Base-by-base conservation (phyloP, 306 rosid genomes). In the Ormosia semicastrata region DNA sequence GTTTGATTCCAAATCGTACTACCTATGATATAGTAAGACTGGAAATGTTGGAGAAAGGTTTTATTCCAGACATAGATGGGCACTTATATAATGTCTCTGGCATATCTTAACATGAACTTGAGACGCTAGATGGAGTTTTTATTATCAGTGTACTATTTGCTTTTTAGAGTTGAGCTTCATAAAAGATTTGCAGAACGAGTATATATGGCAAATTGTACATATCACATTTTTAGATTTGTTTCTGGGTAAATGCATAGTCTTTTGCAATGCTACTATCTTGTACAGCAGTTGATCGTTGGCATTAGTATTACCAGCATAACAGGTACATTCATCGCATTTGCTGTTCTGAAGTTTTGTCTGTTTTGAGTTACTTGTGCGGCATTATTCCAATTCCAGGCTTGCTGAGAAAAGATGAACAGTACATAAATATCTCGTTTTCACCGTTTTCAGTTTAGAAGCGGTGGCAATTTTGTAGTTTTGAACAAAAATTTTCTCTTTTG, bases 31-130 rank as follows among this genome's bases (percentile, higher is more conserved):
- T 89, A 46, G 91, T 92, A 63, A 87, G 83, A 86, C 60, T 71
- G 43, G 97, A 90, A 88, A 92, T 94, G 97, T 73, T 90, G 84
- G 96, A 89, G 75, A 89, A 84, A 66, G 97, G 97, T 65, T 92
- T 92, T 77, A 29, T 83, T 75, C 97, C 97, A 13, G 89, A 91
- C 53, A 87, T 92, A 68, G 97, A 91, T 67, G 93, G 94, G 4
- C 92, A 90, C 87, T 84, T 92, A 33, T 86, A 87, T 82, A 87
- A 85, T 74, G 78, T 91, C 60, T 87, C 92, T 75, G 47, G 86
- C 34, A 77, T 82, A 81, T 58, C 86, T 77, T 87, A 78, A 71
- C 80, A 8, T 43, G 67, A 64, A 76, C 40, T 47, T 56, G 57
- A 8, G 14, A 15, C 62, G 80, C 37, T 75, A 67, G 73, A 64